Conservation (phyloP, 768 basidiomycete species). For the Tricholomella constricta region DNA sequence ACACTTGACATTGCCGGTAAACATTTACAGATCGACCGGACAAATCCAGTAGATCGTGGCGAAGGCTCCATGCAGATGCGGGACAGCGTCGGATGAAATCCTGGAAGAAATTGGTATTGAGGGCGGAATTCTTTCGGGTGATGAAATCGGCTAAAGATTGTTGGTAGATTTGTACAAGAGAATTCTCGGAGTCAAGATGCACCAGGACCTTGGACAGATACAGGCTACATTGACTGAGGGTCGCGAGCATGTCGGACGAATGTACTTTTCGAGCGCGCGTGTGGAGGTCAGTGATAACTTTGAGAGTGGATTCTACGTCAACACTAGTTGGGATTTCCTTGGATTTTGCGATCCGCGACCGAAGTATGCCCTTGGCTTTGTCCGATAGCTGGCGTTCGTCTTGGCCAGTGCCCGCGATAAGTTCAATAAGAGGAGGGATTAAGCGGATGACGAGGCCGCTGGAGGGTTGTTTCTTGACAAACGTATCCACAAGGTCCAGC, state of each 20-base stretch:
- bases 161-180: constrained; percentile 57
- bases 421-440: constrained; percentile 75
- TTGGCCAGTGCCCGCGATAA: constrained; percentile 62
- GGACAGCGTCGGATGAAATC: constrained; percentile 76
- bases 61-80: constrained; percentile 62
- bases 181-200: constrained; percentile 42
- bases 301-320: constrained; percentile 43
- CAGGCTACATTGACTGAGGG: constrained; percentile 68
- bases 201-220: constrained; percentile 61
- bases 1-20: constrained; percentile 75
- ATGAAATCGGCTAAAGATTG: constrained; percentile 74
- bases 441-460: constrained; percentile 68
- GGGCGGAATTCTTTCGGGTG: constrained; percentile 75
- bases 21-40: constrained; percentile 66
- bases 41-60: constrained; percentile 57
- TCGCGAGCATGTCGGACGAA: constrained; percentile 59
- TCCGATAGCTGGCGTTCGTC: constrained; percentile 90
- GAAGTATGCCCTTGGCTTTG: constrained; percentile 82
- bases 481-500: constrained; percentile 91
- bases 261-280: constrained; percentile 66
- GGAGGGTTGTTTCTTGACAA: constrained; percentile 74
- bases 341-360: constrained; percentile 69
- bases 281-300: constrained; percentile 67
- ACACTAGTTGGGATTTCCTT: constrained; percentile 63
- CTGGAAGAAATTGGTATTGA: constrained; percentile 74